Evolutionary conservation across 306 rosid genomes (phyloP).

Genomic region (Rosa lucieae): DNA sequence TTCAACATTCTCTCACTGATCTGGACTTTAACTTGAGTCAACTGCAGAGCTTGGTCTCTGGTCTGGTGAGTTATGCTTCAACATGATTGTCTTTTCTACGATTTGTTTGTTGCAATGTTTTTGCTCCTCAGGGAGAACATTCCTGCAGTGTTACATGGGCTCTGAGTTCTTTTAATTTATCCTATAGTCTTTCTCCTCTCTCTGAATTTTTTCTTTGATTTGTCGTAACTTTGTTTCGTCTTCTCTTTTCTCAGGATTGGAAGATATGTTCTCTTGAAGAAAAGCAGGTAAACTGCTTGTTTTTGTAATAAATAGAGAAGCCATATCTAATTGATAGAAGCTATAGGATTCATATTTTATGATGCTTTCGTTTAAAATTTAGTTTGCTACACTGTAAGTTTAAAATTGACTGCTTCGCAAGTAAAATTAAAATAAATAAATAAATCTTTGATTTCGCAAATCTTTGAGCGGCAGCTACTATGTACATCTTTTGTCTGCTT

Average conservation of each 20-base stretch:
- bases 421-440: neutral
- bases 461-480: neutral
- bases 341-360: neutral
- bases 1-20: constrained; percentile 51
- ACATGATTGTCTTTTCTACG: neutral
- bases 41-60: constrained; percentile 54
- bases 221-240: constrained; percentile 23
- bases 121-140: neutral
- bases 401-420: neutral
- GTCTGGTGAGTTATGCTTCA: constrained; percentile 64
- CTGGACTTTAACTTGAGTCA: constrained; percentile 56
- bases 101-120: neutral
- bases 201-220: constrained; percentile 1
- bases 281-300: constrained; percentile 67
- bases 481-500: neutral
- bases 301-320: constrained; percentile 14
- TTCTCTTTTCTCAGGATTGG: constrained; percentile 54
- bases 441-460: neutral
- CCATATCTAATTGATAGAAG: neutral
- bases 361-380: neutral
- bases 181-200: neutral
- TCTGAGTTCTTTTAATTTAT: neutral
- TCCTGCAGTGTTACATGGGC: neutral
- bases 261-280: constrained; percentile 53
- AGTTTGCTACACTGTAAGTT: neutral